These are phyloP conservation scores for Auriscalpium vulgare DNA, from an alignment of 768 basidiomycete species.

Conservation along the genomic window DNA sequence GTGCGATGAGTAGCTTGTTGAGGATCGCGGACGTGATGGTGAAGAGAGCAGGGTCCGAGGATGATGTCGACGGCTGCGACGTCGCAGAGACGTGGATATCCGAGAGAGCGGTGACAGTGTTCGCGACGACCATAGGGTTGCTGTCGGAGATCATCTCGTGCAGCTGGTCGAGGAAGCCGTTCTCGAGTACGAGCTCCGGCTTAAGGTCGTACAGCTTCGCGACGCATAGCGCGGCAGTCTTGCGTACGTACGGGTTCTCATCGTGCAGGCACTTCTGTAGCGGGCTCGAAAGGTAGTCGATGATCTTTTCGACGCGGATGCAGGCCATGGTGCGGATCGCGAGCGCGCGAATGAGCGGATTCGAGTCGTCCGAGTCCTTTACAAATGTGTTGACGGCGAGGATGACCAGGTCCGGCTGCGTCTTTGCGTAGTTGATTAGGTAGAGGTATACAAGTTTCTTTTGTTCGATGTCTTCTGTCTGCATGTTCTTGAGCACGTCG, in stretches of 20 bases:
- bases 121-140: constrained; percentile 99
- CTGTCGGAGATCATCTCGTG: constrained; percentile 92
- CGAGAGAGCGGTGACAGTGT: constrained; percentile 86
- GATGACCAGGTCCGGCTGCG: constrained; percentile 97
- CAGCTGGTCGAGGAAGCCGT: constrained; percentile 84
- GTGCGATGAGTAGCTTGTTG: constrained; percentile 84
- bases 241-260: constrained; percentile 97
- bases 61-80: constrained; percentile 42
- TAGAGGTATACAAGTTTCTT: constrained; percentile 99
- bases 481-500: constrained; percentile 99
- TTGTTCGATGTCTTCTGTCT: constrained; percentile 98
- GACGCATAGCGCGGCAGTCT: constrained; percentile 94
- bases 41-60: constrained; percentile 65
- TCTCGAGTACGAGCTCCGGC: constrained; percentile 89
- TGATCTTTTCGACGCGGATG: constrained; percentile 95
- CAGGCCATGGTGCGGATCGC: constrained; percentile 98
- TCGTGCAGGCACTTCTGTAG: constrained; percentile 86
- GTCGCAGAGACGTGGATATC: constrained; percentile 81
- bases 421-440: constrained; percentile 99
- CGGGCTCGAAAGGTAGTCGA: constrained; percentile 96
- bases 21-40: constrained; percentile 76
- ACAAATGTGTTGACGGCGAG: constrained; percentile 99
- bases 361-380: constrained; percentile 92
- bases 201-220: constrained; percentile 98
- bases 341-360: constrained; percentile 92